Evolutionary conservation across 2,329 filamentous ascomycete genomes (phyloP).

Genomic region (Plectosphaerella plurivora): DNA sequence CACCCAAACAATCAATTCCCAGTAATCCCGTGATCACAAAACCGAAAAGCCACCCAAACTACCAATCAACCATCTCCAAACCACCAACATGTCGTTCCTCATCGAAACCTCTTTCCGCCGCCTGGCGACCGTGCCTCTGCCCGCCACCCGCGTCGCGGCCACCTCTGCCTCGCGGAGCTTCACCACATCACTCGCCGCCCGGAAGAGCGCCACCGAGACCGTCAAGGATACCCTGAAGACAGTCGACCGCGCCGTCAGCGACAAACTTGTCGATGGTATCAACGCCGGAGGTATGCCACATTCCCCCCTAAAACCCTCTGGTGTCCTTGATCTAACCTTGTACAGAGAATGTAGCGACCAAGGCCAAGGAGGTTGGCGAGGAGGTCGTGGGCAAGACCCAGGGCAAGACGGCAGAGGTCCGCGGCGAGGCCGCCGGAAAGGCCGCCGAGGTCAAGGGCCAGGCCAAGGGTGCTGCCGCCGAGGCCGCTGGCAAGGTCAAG

Average conservation of each 20-base stretch:
- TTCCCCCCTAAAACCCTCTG: background rate
- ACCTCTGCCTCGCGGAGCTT: constrained; percentile 39
- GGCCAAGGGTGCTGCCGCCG: constrained; percentile 26
- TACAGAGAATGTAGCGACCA: constrained; percentile 35
- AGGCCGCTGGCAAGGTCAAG: constrained; percentile 34
- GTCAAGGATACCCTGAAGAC: constrained; percentile 57
- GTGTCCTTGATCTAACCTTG: background rate
- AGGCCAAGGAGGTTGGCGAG: constrained; percentile 41
- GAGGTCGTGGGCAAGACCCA: constrained; percentile 31
- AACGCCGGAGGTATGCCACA: constrained; percentile 47
- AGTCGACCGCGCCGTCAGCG: constrained; percentile 55
- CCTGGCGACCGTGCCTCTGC: constrained; percentile 26
- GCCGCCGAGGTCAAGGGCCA: constrained; percentile 28
- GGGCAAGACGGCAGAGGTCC: constrained; percentile 29
- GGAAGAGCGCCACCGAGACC: constrained; percentile 46
- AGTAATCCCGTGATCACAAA: background rate
- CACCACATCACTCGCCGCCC: constrained; percentile 37
- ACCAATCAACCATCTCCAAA: background rate
- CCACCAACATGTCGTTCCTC: constrained; percentile 47
- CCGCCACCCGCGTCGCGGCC: constrained; percentile 31
- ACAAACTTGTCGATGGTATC: constrained; percentile 59
- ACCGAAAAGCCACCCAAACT: background rate
- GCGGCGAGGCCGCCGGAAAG: constrained; percentile 35
- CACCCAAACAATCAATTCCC: background rate
- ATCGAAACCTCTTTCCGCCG: constrained; percentile 40